Conservation (phyloP, 2,329 filamentous ascomycete species). For the Aspergillus pseudoglaucus region DNA sequence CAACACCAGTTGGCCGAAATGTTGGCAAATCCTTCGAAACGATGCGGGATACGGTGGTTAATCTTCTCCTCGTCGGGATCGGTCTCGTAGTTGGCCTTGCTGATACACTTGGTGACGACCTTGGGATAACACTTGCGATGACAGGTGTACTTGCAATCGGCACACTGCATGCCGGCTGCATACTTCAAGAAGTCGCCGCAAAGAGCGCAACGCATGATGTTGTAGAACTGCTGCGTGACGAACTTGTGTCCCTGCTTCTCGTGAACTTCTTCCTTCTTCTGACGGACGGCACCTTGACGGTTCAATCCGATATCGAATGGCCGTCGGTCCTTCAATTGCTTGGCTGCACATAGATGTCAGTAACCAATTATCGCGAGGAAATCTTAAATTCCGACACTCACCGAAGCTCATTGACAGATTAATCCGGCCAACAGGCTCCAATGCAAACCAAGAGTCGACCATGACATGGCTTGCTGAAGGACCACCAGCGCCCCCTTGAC, state of each 20-base stretch:
- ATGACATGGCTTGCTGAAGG: constrained; percentile 30
- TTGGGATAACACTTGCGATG: constrained; percentile 95
- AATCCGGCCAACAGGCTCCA: constrained; percentile 89
- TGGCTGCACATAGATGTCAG: constrained; percentile 47
- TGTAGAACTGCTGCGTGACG: constrained; percentile 97
- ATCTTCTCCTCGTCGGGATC: constrained; percentile 99
- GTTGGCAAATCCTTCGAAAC: constrained; percentile 94
- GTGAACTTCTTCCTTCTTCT: constrained; percentile 95
- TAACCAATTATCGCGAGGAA: not conserved
- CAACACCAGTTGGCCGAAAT: constrained; percentile 99
- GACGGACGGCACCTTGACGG: constrained; percentile 90
- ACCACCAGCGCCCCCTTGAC: constrained; percentile 25
- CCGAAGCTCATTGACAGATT: constrained; percentile 84
- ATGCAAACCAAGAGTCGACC: constrained; percentile 93
- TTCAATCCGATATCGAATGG: constrained; percentile 84
- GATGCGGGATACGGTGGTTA: constrained; percentile 97
- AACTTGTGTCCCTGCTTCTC: constrained; percentile 99
- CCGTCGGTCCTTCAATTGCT: constrained; percentile 76
- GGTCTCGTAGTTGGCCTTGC: constrained; percentile 96
- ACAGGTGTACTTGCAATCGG: constrained; percentile 99
- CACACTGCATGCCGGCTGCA: constrained; percentile 96
- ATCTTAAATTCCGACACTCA: constrained; percentile 25
- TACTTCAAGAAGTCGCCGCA: constrained; percentile 99
- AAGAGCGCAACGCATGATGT: constrained; percentile 98
- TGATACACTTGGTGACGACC: constrained; percentile 99